Conservation (phyloP, 768 basidiomycete species). For the Amanita molliuscula region DNA sequence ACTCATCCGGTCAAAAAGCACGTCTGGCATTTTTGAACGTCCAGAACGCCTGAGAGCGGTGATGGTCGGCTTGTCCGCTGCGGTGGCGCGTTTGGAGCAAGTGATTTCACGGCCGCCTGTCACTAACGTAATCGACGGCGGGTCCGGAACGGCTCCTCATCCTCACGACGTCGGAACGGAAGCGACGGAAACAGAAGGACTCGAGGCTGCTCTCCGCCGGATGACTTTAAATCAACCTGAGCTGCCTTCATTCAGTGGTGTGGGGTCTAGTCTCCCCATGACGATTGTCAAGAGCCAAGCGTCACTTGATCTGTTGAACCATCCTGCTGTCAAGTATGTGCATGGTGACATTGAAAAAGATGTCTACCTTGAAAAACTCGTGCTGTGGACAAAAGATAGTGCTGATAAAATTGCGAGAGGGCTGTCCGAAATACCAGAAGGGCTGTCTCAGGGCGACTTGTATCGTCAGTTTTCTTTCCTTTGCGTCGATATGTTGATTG, state of each 20-base stretch:
- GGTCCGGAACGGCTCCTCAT: background rate
- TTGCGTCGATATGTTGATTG: background rate
- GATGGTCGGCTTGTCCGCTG: constrained; percentile 42
- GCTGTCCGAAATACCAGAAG: constrained; percentile 67
- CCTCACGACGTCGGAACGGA: constrained; percentile 12
- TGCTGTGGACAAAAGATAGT: constrained; percentile 50
- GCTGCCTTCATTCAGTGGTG: background rate
- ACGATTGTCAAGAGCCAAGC: constrained; percentile 43
- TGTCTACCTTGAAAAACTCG: constrained; percentile 54
- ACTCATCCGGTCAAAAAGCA: constrained; percentile 70
- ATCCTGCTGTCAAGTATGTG: constrained; percentile 61
- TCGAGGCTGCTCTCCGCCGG: constrained; percentile 35
- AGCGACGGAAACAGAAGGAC: constrained; percentile 19
- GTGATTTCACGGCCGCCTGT: background rate
- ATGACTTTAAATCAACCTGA: constrained; percentile 23
- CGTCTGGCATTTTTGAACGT: constrained; percentile 75
- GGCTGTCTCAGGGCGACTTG: constrained; percentile 67
- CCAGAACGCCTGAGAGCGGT: constrained; percentile 86
- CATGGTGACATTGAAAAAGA: constrained; percentile 64
- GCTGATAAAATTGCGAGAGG: constrained; percentile 48
- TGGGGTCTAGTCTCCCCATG: constrained; percentile 18
- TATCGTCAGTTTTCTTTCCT: constrained; percentile 48
- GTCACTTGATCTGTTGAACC: constrained; percentile 40
- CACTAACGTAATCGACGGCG: background rate
- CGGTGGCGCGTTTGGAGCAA: background rate